Percentiles rank a stretch among this genome's conserved stretches.
phyloP scores from a whole-genome alignment of 139 green algal genomes.

The Trebouxia sp. region DNA sequence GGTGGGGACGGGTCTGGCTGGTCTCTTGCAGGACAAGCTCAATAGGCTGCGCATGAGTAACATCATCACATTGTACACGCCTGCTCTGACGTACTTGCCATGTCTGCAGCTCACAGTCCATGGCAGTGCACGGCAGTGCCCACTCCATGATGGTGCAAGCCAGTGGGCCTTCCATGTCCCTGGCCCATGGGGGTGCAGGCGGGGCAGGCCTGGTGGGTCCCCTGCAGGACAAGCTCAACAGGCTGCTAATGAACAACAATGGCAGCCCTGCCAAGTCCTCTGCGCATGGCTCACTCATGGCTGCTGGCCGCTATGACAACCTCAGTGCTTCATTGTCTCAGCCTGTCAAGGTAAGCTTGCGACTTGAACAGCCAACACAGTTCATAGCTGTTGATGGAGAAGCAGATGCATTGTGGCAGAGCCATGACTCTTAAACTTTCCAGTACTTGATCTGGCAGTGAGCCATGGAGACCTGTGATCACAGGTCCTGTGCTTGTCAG shows the following conservation, averaged over 20 bases:
- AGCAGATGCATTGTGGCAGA: no score
- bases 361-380: not conserved
- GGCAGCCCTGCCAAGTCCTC: constrained; percentile 14
- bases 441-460: no score
- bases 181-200: not conserved
- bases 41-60: no score
- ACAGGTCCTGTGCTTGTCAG: no score
- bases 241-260: constrained; percentile 11
- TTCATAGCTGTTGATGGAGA: not conserved
- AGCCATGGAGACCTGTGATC: no score
- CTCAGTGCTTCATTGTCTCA: constrained; percentile 19
- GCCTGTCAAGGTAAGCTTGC: not conserved
- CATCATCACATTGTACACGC: no score
- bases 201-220: not conserved
- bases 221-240: constrained; percentile 32
- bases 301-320: constrained; percentile 14
- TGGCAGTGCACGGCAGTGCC: constrained; percentile 20
- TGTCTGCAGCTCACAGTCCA: constrained; percentile 7
- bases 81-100: no score
- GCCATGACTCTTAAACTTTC: no score
- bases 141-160: constrained; percentile 9
- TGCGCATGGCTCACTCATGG: constrained; percentile 3
- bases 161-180: constrained; percentile 23
- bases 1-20: no score
- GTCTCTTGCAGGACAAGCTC: no score